Conservation (phyloP, 2,329 filamentous ascomycete genomes). For the Daldinia sp. region DNA sequence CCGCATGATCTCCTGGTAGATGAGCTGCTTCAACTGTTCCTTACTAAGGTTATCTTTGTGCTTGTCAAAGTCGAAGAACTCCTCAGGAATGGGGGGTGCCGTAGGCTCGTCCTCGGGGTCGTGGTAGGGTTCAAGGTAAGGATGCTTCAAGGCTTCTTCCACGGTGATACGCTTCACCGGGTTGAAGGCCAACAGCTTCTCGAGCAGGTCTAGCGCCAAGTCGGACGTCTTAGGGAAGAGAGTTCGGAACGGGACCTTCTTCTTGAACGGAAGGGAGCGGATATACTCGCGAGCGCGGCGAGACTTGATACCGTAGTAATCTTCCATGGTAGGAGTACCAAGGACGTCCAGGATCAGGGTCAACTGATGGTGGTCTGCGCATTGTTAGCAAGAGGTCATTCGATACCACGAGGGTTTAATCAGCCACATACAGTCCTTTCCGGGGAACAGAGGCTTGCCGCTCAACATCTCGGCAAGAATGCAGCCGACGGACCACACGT, state of each 20-base stretch:
- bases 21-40: slow-evolving; percentile 96
- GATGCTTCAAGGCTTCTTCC: slow-evolving; percentile 96
- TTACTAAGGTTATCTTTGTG: slow-evolving; percentile 99
- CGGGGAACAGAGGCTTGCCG: slow-evolving; percentile 96
- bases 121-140: slow-evolving; percentile 98
- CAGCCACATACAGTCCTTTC: slow-evolving; percentile 87
- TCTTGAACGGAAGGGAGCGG: slow-evolving; percentile 97
- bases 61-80: slow-evolving; percentile 99
- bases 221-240: slow-evolving; percentile 99
- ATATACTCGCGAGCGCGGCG: slow-evolving; percentile 98
- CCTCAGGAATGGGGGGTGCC: slow-evolving; percentile 94
- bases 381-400: slow-evolving; percentile 34
- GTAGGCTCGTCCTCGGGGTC: slow-evolving; percentile 98
- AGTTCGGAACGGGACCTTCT: slow-evolving; percentile 98
- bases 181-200: slow-evolving; percentile 97
- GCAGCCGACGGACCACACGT: slow-evolving; percentile 98
- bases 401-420: neutral
- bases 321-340: slow-evolving; percentile 98
- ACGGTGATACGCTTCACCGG: slow-evolving; percentile 98
- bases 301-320: slow-evolving; percentile 99
- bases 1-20: slow-evolving; percentile 95
- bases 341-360: slow-evolving; percentile 97
- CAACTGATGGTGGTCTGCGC: slow-evolving; percentile 91
- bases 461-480: slow-evolving; percentile 99
- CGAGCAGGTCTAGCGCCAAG: slow-evolving; percentile 89